Evolutionary conservation across 176 grass and related monocot genomes (phyloP), one percentile per base, ranked within the genome.

Genomic region (Dactylis glomerata): DNA sequence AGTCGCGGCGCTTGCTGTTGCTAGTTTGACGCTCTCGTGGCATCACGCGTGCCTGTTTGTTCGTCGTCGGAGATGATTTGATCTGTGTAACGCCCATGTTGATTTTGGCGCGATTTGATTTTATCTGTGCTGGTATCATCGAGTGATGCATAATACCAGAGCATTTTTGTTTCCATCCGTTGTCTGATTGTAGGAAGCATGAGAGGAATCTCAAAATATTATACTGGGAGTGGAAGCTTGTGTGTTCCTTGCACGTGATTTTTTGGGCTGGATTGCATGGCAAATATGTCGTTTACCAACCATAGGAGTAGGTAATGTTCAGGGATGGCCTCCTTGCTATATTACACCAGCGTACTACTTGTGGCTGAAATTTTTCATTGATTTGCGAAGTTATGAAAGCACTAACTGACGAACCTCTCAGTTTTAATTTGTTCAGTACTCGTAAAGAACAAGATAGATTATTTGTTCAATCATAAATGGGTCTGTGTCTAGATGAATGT

Each of bases 41-140:
- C 76, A 44, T 44, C 37, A 10, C 11, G 9, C 55, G 54, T 62
- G 76, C 40, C 5, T 62, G 12, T 36, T 23, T 23, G 19, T 23
- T 36, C 22, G 74, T 77, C 0, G 50, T 24, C 38, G 52, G 34
- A 62, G 16, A 12, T 62, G 37, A 79, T 20, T 49, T 30, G 42
- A 49, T 73, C 24, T 5, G 44, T 74, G 51, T 23, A 49, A n/a
- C 58, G 33, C 22, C 57, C n/a, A 10, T 16, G 67, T 58, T 82
- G 57, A 51, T 88, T 79, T 63, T 84, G 81, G 65, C 33, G 33
- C 23, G 65, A 83, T 78, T 69, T 79, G 42, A 55, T 86, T 84
- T 66, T 17, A 34, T 79, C 11, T 62, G 51, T 70, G 81, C 78
- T 63, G 54, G 12, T 79, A 64, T 17, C 66, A 71, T 81, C 77